Conservation (phyloP, 257 asterid species). For the Marsdenia floribunda region DNA sequence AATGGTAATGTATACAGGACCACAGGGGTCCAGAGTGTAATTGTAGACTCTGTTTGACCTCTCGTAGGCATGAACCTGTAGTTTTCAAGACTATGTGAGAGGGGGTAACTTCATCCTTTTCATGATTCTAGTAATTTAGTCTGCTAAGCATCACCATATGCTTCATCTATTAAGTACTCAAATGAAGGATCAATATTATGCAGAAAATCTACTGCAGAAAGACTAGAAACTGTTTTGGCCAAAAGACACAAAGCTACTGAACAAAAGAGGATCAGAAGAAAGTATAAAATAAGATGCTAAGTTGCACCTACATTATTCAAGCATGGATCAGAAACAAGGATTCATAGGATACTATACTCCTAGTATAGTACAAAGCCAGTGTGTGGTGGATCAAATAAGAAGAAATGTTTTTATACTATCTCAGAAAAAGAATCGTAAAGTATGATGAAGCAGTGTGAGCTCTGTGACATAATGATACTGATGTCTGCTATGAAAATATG, state of each 20-base stretch:
- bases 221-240: neutral
- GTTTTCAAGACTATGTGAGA: neutral
- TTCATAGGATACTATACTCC: neutral
- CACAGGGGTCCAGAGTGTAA: conserved; percentile 82
- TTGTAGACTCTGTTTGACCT: conserved; percentile 90
- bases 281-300: neutral
- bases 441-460: neutral
- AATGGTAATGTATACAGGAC: conserved; percentile 67
- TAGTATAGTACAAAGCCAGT: neutral
- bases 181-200: neutral
- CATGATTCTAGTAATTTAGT: neutral
- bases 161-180: neutral
- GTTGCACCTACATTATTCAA: neutral
- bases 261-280: neutral
- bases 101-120: neutral
- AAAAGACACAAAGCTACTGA: neutral
- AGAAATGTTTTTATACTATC: neutral
- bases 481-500: too few relatives aligned
- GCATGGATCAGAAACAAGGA: neutral
- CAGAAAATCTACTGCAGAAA: neutral
- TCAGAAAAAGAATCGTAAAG: neutral
- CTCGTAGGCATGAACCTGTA: conserved; percentile 93
- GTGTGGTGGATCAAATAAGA: neutral
- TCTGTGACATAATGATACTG: too few relatives aligned
- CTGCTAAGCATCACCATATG: neutral